These are phyloP conservation scores for Diatrype stigma DNA, from an alignment of 2,329 filamentous ascomycete species.

Conservation along the genomic window DNA sequence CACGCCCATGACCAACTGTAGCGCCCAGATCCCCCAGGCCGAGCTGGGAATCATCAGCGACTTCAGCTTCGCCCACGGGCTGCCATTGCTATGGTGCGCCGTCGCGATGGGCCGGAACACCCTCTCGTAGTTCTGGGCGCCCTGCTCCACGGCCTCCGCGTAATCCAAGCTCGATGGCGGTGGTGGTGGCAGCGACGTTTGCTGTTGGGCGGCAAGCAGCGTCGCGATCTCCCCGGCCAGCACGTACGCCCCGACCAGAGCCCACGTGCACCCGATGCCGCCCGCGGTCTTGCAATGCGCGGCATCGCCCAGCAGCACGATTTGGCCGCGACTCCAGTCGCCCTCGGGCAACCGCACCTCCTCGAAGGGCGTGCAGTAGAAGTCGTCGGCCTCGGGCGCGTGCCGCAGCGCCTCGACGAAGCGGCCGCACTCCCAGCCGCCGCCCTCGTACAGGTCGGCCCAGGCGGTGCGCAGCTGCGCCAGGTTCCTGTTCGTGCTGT, in stretches of 20 bases:
- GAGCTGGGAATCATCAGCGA: conserved; percentile 12
- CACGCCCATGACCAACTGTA: conserved; percentile 8
- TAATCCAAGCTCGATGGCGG: too few relatives aligned
- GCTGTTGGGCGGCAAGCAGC: conserved; percentile 1
- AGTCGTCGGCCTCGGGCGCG: conserved; percentile 27
- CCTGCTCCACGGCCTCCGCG: conserved; percentile 4
- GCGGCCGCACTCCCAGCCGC: conserved; percentile 36
- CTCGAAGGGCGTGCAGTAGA: conserved; percentile 33
- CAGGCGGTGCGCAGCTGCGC: conserved; percentile 35
- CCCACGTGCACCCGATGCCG: conserved; percentile 41
- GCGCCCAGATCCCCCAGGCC: conserved; percentile 10
- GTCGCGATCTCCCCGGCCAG: conserved; percentile 43
- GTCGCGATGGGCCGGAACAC: conserved; percentile 17
- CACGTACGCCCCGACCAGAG: conserved; percentile 45
- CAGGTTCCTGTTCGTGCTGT: conserved; percentile 17
- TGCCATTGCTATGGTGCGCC: conserved; percentile 9
- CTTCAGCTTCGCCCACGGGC: conserved; percentile 1
- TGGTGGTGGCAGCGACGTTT: too few relatives aligned
- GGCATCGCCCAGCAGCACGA: conserved; percentile 45
- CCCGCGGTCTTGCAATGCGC: conserved; percentile 40
- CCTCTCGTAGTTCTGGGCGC: conserved; percentile 13
- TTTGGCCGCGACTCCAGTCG: conserved; percentile 30
- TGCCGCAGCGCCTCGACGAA: conserved; percentile 25
- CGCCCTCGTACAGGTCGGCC: conserved; percentile 35
- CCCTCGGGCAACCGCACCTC: conserved; percentile 38